Base-by-base conservation (phyloP, 2,329 filamentous ascomycete genomes). In the Stromatinia cepivora region DNA sequence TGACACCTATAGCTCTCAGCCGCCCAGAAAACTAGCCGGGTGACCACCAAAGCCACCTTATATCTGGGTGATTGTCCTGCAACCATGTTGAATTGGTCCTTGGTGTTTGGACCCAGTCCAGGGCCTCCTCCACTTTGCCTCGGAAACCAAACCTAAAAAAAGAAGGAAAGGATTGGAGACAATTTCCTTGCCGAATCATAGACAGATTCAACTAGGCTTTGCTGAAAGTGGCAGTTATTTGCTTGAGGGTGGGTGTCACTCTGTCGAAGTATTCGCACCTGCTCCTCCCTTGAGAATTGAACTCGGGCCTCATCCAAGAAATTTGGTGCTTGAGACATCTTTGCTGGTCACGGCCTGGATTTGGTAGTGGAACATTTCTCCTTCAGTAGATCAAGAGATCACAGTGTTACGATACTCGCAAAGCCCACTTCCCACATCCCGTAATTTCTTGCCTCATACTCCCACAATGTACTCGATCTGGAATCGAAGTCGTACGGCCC, bases 401-500 rank as follows among this genome's bases (percentile, higher is more conserved):
- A n/a, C 5, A n/a, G 10, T 50, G 48, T n/a, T 52, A 52, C 25
- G 8, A 0, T 28, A 28, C 25, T 52, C 8, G 4, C 0, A 28
- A 8, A 0, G n/a, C 1, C 8, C 13, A 2, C 1, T 28, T 28
- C n/a, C n/a, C n/a, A 25, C 2, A 52, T 39, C 39, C 2, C n/a
- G 25, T 8, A 4, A 1, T 6, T 28, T 28, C 28, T n/a, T 25
- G n/a, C 4, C 4, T 52, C 25, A 25, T 52, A 25, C 48, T 25
- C 1, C 0, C n/a, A 7, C 2, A 13, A 25, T 5, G 48, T 52
- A 52, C n/a, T 52, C 4, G 15, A 11, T 52, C 22, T 50, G 3
- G 4, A 3, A 5, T 11, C 2, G 9, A 52, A 9, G 11, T 2
- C 28, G 0, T 1, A 28, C 8, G 2, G 10, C 11, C 5, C n/a